Evolutionary conservation across 768 basidiomycete genomes (phyloP).

Genomic region (Trichaptum fuscoviolaceum): DNA sequence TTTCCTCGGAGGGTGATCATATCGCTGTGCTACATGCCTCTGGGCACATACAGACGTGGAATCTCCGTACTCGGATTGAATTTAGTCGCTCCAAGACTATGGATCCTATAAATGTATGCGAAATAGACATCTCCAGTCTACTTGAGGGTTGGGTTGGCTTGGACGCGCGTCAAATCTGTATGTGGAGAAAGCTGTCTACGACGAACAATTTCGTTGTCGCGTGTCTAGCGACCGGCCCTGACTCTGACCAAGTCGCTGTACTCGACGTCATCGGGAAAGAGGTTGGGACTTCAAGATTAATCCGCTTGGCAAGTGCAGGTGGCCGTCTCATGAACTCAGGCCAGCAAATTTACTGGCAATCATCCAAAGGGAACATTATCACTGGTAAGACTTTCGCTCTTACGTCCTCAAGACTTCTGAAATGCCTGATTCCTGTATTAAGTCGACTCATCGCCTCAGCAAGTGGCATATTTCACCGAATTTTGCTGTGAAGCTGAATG

Average conservation of each 20-base stretch:
- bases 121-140: constrained; percentile 11
- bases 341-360: not conserved
- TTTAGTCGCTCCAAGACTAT: constrained; percentile 55
- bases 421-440: not conserved
- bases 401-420: not conserved
- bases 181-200: constrained; percentile 32
- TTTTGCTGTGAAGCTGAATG: constrained; percentile 53
- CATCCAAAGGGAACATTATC: constrained; percentile 40
- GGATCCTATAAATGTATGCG: constrained; percentile 44
- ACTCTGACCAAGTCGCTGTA: constrained; percentile 26
- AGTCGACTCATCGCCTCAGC: not conserved
- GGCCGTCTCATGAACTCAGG: constrained; percentile 40
- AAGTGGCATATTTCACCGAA: constrained; percentile 43
- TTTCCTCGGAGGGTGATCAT: constrained; percentile 51
- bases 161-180: constrained; percentile 25
- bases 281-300: not conserved
- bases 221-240: constrained; percentile 33
- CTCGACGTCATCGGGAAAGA: constrained; percentile 22
- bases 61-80: constrained; percentile 56
- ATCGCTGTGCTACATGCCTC: constrained; percentile 66
- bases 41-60: constrained; percentile 67
- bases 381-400: constrained; percentile 30
- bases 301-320: constrained; percentile 33
- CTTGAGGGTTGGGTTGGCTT: constrained; percentile 11
- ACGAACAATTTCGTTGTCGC: constrained; percentile 23